Evolutionary conservation across 202 grass and related monocot genomes (phyloP).

Genomic region (Eragrostis tef): DNA sequence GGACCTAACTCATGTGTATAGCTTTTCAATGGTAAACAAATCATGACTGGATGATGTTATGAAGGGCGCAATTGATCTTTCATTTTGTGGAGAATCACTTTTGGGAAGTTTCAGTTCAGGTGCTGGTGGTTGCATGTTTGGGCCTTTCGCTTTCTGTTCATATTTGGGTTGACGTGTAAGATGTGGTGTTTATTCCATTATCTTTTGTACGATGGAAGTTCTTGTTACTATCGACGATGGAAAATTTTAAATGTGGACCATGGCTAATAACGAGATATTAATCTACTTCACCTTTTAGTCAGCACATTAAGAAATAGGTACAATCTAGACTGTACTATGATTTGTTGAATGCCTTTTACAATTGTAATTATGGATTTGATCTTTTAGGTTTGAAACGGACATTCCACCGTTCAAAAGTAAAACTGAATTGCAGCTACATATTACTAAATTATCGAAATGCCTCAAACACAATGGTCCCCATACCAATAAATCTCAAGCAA

Average conservation of each 20-base stretch:
- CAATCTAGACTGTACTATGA: neutral
- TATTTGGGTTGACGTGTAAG: neutral
- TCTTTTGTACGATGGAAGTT: neutral
- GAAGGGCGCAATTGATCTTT: neutral
- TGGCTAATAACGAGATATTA: neutral
- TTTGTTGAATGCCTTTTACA: neutral
- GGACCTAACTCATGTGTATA: no score
- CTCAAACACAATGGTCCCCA: no score
- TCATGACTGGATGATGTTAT: neutral
- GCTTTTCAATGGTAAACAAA: neutral
- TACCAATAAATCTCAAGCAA: no score
- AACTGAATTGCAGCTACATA: no score
- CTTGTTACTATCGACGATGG: neutral
- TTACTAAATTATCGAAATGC: no score
- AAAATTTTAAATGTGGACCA: neutral
- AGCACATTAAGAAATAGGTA: neutral
- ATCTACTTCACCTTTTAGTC: neutral
- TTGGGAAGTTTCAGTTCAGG: slow-evolving; percentile 28
- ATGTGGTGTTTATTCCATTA: neutral
- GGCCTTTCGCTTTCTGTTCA: neutral
- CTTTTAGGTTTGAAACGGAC: neutral
- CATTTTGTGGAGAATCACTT: neutral
- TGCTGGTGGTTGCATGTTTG: neutral
- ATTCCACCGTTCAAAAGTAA: neutral
- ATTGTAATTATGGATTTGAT: neutral